Evolutionary conservation across 441 rosid species (phyloP).

Genomic region (Rhodomyrtus psidioides): DNA sequence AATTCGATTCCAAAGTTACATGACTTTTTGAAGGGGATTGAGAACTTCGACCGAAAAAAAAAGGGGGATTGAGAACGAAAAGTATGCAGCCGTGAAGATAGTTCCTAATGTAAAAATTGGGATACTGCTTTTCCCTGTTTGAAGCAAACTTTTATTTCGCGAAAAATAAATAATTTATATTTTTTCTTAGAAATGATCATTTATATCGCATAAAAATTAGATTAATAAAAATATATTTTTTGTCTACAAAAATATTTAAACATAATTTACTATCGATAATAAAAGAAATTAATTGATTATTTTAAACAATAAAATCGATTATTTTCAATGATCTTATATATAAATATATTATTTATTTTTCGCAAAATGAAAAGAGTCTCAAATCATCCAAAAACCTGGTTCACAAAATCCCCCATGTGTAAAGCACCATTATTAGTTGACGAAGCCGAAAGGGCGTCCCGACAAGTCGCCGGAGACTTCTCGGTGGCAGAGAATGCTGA

Average conservation of each 20-base stretch:
- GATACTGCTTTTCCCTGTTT: neutral
- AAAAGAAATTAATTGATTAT: no score
- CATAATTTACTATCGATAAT: no score
- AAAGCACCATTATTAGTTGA: neutral
- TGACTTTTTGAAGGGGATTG: neutral
- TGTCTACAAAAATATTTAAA: no score
- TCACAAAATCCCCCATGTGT: neutral
- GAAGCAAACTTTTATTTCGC: neutral
- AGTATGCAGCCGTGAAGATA: neutral
- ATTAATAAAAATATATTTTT: no score
- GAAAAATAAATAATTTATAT: no score
- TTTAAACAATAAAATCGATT: no score
- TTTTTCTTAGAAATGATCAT: no score
- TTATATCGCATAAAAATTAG: no score
- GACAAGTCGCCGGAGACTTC: neutral
- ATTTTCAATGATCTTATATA: no score
- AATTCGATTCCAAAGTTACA: neutral
- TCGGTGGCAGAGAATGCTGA: neutral
- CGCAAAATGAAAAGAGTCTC: neutral
- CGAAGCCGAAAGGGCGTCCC: neutral
- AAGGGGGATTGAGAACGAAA: neutral
- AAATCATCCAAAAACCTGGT: neutral
- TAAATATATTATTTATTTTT: no score
- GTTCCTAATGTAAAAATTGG: neutral
- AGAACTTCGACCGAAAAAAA: no score